These are phyloP conservation scores for Fraxinus excelsior DNA, from an alignment of 257 asterid genomes.

Conservation along the genomic window DNA sequence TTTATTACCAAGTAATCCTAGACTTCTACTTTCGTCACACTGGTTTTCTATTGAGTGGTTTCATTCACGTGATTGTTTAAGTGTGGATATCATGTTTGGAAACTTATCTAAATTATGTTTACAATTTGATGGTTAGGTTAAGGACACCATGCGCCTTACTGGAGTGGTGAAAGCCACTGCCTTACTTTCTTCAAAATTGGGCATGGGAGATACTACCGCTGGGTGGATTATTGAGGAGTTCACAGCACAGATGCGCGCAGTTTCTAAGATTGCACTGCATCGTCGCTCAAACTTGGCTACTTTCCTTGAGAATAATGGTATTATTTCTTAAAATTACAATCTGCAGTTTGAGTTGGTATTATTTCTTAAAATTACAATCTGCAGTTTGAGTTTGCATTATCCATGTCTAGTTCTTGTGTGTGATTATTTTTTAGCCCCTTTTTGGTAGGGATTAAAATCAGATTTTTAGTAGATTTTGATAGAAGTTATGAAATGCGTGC, in stretches of 20 bases:
- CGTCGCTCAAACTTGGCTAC: constrained; percentile 88
- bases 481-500: no score
- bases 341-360: neutral
- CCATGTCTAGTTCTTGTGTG: neutral
- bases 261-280: constrained; percentile 90
- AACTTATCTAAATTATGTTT: constrained; percentile 22
- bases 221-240: constrained; percentile 94
- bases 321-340: constrained; percentile 1
- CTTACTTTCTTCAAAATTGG: constrained; percentile 72
- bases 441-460: no score
- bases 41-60: constrained; percentile 11
- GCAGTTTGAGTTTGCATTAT: neutral
- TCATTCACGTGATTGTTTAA: constrained; percentile 10
- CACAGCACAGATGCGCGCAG: constrained; percentile 94
- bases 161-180: constrained; percentile 92
- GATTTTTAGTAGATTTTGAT: no score
- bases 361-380: neutral
- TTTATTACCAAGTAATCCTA: constrained; percentile 79
- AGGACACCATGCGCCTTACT: constrained; percentile 84
- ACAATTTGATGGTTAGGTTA: constrained; percentile 55
- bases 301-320: constrained; percentile 87
- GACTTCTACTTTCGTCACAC: constrained; percentile 15
- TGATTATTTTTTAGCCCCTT: constrained; percentile 4
- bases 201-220: constrained; percentile 76
- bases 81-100: neutral